phyloP scores from a whole-genome alignment of 495 filamentous ascomycete species.

The Penicillium cinerascens region DNA sequence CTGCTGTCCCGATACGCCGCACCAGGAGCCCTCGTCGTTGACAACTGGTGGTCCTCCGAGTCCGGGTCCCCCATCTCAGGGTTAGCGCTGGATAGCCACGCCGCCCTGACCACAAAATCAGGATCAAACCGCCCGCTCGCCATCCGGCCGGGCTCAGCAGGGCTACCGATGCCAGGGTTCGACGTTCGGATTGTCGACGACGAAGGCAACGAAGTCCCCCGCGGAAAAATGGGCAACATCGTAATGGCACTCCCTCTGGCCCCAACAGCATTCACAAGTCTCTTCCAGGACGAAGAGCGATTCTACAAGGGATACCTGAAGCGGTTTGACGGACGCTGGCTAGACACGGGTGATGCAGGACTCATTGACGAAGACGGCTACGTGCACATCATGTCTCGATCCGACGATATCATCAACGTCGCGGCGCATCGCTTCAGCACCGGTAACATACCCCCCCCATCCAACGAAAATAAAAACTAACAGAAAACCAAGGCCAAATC shows the following conservation, averaged over 20 bases:
- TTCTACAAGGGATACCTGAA: conserved; percentile 81
- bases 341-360: conserved; percentile 90
- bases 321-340: conserved; percentile 73
- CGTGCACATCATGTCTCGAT: conserved; percentile 79
- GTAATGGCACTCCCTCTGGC: conserved; percentile 78
- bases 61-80: conserved; percentile 87
- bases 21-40: conserved; percentile 64
- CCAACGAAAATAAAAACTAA: background rate
- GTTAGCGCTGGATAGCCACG: conserved; percentile 53
- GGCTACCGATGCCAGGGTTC: conserved; percentile 87
- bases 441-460: conserved; percentile 46
- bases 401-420: conserved; percentile 94
- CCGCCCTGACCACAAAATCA: conserved; percentile 20
- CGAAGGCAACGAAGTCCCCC: conserved; percentile 61
- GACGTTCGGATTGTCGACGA: conserved; percentile 83
- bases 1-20: conserved; percentile 63
- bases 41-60: conserved; percentile 97
- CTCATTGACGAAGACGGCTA: conserved; percentile 80
- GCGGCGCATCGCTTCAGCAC: conserved; percentile 91
- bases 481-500: conserved; percentile 57
- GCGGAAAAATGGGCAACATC: conserved; percentile 84
- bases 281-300: conserved; percentile 79
- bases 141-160: conserved; percentile 81
- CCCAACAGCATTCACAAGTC: conserved; percentile 77
- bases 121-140: conserved; percentile 31